Conservation (phyloP, 768 basidiomycete species). For the Psilocybe azurescens region DNA sequence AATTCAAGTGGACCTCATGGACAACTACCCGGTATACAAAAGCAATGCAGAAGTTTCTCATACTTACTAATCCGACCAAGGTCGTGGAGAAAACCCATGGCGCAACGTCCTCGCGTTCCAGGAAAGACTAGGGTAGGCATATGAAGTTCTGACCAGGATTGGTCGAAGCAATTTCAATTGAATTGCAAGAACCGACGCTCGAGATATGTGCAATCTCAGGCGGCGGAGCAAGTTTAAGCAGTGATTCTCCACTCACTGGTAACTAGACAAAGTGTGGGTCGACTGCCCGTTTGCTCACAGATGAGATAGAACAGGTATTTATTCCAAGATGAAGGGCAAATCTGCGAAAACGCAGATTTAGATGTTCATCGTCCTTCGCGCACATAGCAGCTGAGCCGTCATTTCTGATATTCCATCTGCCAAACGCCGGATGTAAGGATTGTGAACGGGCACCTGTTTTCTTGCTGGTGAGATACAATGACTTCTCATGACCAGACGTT, state of each 20-base stretch:
- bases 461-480: background rate
- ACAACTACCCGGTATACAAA: background rate
- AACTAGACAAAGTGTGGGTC: background rate
- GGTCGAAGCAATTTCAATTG: background rate
- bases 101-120: background rate
- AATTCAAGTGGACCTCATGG: background rate
- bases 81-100: background rate
- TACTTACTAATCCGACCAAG: background rate
- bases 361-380: background rate
- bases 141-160: background rate
- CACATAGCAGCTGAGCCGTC: background rate
- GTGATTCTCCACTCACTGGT: background rate
- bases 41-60: background rate
- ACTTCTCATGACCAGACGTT: constrained; percentile 12
- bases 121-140: background rate
- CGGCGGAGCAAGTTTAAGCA: background rate
- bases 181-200: background rate
- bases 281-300: background rate
- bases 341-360: too few species aligned
- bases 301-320: background rate
- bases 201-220: background rate
- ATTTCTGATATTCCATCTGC: background rate
- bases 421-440: background rate
- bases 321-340: background rate
- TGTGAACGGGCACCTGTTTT: background rate